phyloP scores from a whole-genome alignment of 2,329 filamentous ascomycete genomes.

The Colletotrichum horii region DNA sequence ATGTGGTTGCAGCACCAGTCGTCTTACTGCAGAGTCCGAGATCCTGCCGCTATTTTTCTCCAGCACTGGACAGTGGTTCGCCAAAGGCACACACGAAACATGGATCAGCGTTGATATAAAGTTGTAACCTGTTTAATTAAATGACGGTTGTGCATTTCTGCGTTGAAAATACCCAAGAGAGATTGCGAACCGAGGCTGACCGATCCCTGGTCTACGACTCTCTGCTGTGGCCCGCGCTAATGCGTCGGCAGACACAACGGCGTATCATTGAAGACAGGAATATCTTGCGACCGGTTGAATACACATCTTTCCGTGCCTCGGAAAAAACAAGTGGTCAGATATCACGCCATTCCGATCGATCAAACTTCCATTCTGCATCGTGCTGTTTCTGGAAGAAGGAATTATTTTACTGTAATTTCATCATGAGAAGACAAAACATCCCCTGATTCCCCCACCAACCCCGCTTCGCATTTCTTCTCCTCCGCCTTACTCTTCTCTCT shows the following conservation, averaged over 20 bases:
- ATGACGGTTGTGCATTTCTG: not conserved
- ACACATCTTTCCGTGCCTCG: not conserved
- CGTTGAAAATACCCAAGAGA: not conserved
- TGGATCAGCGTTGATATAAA: not conserved
- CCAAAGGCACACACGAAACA: not conserved
- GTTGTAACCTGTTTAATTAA: not conserved
- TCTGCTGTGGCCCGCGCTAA: not conserved
- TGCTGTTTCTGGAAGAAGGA: not conserved
- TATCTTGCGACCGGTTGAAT: not conserved
- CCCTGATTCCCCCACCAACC: not conserved
- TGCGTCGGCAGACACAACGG: not conserved
- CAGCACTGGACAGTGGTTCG: not conserved
- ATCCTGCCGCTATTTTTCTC: not conserved
- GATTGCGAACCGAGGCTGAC: not conserved
- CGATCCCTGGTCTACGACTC: not conserved
- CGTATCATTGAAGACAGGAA: not conserved
- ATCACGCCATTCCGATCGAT: not conserved
- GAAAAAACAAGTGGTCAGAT: not conserved
- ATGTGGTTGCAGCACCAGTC: not conserved
- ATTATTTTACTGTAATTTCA: not conserved
- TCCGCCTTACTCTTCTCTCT: not conserved
- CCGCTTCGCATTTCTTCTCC: not conserved
- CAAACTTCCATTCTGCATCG: not conserved
- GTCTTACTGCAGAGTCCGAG: not conserved
- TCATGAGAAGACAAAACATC: not conserved